Base-by-base conservation (phyloP, 257 asterid species). In the Knoxia roxburghii region DNA sequence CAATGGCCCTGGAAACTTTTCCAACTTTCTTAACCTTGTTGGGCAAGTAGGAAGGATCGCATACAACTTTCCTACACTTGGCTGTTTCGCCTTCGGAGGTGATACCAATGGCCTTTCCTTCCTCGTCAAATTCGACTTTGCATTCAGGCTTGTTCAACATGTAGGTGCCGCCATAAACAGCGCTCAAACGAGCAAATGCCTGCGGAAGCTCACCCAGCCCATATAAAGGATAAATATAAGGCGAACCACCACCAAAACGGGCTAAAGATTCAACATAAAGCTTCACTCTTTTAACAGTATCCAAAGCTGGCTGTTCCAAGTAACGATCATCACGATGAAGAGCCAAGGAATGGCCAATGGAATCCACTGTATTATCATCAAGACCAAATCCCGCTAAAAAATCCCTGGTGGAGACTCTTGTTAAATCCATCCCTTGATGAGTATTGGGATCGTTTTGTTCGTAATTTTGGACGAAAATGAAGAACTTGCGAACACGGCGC, bases 151-250 rank as follows among this genome's bases (percentile, higher is more conserved):
- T 92, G 76, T 77, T 83, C 89, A 92, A 76, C 98, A 92, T 92
- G 80, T 92, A 92, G 68, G 98, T 92, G 79, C 98, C 98, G 72
- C 98, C 98, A 78, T 89, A 92, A 56, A 92, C 98, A 69, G 98
- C 98, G 83, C 98, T 92, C 21, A 92, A 80, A 59, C 98, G 96
- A 77, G 98, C 98, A 79, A 92, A 92, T 72, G 93, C 98, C 98
- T 93, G 98, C 52, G 98, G 98, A 71, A 93, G 95, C 85, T 93
- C 98, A 76, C 97, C 98, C 54, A 93, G 83, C 58, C 98, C 98
- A 71, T 93, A 93, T 73, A 93, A 69, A 57, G 98, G 98, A 64
- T 93, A 93, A 79, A 93, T 89, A 78, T 93, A 93, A 29, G 98
- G 97, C 56, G 98, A 93, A 71, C 98, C 96, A 77, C 97, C 98